Percentiles rank a stretch among this genome's conserved stretches.
phyloP scores from a whole-genome alignment of 768 basidiomycete species.

The Hericium coralloides region DNA sequence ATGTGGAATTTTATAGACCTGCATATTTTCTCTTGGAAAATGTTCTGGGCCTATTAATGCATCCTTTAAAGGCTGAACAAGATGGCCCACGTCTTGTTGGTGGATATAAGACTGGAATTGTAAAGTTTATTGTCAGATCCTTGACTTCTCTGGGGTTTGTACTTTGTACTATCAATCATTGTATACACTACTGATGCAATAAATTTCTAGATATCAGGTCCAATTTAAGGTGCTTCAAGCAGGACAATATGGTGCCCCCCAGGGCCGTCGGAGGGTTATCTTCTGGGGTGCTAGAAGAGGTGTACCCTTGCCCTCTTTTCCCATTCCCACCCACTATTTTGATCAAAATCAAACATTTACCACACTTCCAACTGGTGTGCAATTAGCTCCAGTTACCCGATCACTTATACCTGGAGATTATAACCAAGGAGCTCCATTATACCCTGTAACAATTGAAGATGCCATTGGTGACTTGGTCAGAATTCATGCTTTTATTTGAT shows the following conservation, averaged over 20 bases:
- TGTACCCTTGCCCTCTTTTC: slow-evolving; percentile 49
- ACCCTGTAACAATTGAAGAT: slow-evolving; percentile 48
- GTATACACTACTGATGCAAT: slow-evolving; percentile 2
- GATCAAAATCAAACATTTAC: slow-evolving; percentile 22
- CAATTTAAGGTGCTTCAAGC: slow-evolving; percentile 59
- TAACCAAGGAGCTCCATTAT: slow-evolving; percentile 44
- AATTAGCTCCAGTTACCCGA: neutral
- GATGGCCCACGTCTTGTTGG: slow-evolving; percentile 24
- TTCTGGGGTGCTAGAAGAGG: slow-evolving; percentile 59
- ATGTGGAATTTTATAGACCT: slow-evolving; percentile 56
- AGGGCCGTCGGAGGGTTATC: slow-evolving; percentile 57
- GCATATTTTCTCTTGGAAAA: slow-evolving; percentile 66
- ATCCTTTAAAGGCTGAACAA: slow-evolving; percentile 35
- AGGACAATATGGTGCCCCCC: slow-evolving; percentile 64
- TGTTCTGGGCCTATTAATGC: slow-evolving; percentile 50
- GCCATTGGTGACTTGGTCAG: slow-evolving; percentile 65
- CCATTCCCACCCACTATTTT: slow-evolving; percentile 52
- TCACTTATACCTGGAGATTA: slow-evolving; percentile 1
- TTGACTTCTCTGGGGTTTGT: slow-evolving; percentile 57
- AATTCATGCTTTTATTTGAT: slow-evolving; percentile 3
- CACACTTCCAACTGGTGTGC: slow-evolving; percentile 33
- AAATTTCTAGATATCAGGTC: slow-evolving; percentile 50
- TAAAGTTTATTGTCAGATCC: slow-evolving; percentile 57
- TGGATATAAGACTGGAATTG: slow-evolving; percentile 42
- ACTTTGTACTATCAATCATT: neutral